Percentiles rank a stretch among this genome's conserved stretches.
These are phyloP conservation scores for Xylaria acuta DNA, from an alignment of 495 filamentous ascomycete species.

Conservation along the genomic window DNA sequence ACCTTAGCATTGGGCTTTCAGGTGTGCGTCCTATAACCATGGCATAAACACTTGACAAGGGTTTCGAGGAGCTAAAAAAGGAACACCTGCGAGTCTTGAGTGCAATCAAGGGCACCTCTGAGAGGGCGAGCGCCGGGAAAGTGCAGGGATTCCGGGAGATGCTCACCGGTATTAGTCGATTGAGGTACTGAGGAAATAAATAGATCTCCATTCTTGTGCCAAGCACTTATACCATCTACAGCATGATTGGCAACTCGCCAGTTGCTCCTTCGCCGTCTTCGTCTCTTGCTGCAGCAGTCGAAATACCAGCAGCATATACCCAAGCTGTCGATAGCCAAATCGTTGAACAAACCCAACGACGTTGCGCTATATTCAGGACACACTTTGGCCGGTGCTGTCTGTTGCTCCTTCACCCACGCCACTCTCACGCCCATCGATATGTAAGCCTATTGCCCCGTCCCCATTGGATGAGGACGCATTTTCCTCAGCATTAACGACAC, in stretches of 20 bases:
- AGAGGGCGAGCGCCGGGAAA: constrained; percentile 4
- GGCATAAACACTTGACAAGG: constrained; percentile 69
- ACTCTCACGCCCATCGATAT: constrained; percentile 85
- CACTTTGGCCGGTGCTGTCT: constrained; percentile 82
- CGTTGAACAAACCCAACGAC: not conserved
- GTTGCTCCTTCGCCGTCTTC: not conserved
- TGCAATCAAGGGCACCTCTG: constrained; percentile 30
- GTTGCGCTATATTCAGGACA: constrained; percentile 53
- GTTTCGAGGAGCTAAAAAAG: constrained; percentile 61
- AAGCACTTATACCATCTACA: constrained; percentile 35
- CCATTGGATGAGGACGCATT: not conserved
- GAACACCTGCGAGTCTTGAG: constrained; percentile 55
- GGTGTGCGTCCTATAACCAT: constrained; percentile 69
- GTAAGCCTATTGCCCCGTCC: constrained; percentile 35
- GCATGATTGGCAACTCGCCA: constrained; percentile 20
- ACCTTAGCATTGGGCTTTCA: constrained; percentile 67
- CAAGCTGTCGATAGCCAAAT: not conserved
- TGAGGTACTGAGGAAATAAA: constrained; percentile 27
- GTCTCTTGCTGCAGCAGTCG: constrained; percentile 9
- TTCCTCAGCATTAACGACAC: not conserved
- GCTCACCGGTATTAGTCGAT: constrained; percentile 34
- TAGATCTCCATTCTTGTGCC: constrained; percentile 11
- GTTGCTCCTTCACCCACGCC: constrained; percentile 85
- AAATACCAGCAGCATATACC: constrained; percentile 6
- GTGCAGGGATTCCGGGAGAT: constrained; percentile 14